phyloP scores from a whole-genome alignment of 306 rosid species.

The Arachis stenosperma region DNA sequence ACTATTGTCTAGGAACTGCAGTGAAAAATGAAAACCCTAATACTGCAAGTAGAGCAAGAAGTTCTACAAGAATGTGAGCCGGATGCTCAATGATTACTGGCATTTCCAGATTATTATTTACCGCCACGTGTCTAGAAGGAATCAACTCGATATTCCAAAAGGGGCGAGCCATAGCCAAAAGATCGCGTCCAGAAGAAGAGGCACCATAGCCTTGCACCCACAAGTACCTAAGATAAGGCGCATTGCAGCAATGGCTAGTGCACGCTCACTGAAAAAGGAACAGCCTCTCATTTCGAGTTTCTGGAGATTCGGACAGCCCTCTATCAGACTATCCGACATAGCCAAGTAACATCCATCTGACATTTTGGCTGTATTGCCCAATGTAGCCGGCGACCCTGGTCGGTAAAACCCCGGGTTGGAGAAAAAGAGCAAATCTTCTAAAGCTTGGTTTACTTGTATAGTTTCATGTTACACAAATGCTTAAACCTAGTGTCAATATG shows the following conservation, averaged over 20 bases:
- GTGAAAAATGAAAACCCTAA: constrained; percentile 39
- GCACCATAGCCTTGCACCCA: constrained; percentile 94
- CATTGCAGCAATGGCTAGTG: constrained; percentile 73
- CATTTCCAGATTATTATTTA: constrained; percentile 22
- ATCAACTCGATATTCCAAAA: constrained; percentile 92
- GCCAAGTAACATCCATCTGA: constrained; percentile 97
- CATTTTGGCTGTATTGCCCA: constrained; percentile 72
- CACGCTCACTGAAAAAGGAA: constrained; percentile 73
- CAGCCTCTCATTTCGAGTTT: constrained; percentile 95
- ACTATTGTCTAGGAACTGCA: constrained; percentile 53
- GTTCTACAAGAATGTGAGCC: constrained; percentile 80
- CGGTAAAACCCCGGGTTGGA: constrained; percentile 76
- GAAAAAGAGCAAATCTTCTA: constrained; percentile 81
- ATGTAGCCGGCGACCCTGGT: constrained; percentile 74
- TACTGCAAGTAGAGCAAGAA: constrained; percentile 29
- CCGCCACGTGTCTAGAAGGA: constrained; percentile 59
- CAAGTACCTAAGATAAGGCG: constrained; percentile 74
- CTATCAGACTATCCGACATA: constrained; percentile 78
- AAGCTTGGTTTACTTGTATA: constrained; percentile 46
- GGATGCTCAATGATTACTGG: constrained; percentile 54
- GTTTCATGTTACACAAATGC: too few relatives aligned
- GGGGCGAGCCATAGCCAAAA: constrained; percentile 81
- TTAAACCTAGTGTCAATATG: too few relatives aligned
- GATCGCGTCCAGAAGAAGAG: constrained; percentile 65
- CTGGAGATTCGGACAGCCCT: constrained; percentile 92